Base-by-base conservation (phyloP, 257 asterid genomes). In the Linaria vulgaris region DNA sequence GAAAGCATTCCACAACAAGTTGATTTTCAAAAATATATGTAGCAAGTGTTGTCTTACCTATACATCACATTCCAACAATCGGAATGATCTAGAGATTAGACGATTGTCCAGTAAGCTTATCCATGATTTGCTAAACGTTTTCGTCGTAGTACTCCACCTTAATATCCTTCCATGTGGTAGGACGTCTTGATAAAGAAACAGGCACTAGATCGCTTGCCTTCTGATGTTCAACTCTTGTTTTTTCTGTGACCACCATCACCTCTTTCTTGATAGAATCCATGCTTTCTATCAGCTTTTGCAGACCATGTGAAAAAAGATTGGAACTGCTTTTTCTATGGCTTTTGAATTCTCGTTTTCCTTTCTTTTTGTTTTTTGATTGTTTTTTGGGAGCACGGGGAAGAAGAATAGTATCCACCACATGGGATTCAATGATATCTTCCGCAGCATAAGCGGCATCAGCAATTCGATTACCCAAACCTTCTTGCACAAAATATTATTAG, bases 21-120 rank as follows among this genome's bases (percentile, higher is more conserved):
- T 44, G 10, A 49, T 68, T 20, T 10, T 68, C 27, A 11, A 2
- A 68, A 49, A 39, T 23, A 12, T 11, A 37, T 34, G 1, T 9
- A 4, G 73, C 46, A 0, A 68, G 55, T 20, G 73, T 68, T 0
- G 73, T 68, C 66, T 67, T 67, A 20, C 72, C 72, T n/a, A 67
- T 57, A 13, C 65, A 65, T 5, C 66, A 66, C 66, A 67, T 67
- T 0, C 72, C 72, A 2, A 59, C 54, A 23, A 53, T 52, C 9
- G 61, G 37, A 41, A 41, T 22, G 17, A 19, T 43, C 12, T 24
- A 12, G 12, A 53, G 37, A 4, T 39, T 17, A 22, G 43, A 2
- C 4, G 45, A 6, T n/a, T n/a, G 7, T 5, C 31, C 53, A 1
- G 23, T 43, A 19, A 65, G 55, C 10, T 20, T 7, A 13, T 41